phyloP scores from a whole-genome alignment of 768 basidiomycete species.

The Podaxis sp. region DNA sequence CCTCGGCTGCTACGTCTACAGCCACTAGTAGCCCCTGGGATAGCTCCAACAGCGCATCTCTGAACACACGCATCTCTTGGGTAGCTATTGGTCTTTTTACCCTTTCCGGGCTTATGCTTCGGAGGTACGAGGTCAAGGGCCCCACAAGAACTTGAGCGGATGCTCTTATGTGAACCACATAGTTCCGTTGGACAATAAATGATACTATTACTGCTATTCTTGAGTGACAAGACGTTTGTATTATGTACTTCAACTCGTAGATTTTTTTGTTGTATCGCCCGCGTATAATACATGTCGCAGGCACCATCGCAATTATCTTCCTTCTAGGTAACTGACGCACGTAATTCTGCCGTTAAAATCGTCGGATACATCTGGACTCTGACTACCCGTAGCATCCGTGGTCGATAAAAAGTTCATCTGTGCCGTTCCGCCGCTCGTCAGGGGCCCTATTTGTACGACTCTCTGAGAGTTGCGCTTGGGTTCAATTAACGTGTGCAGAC shows the following conservation, averaged over 20 bases:
- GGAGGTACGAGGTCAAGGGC: neutral
- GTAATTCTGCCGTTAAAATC: neutral
- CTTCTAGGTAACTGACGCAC: neutral
- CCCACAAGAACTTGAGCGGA: neutral
- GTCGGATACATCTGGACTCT: too few relatives aligned
- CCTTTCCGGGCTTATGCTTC: neutral
- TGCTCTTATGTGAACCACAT: too few relatives aligned
- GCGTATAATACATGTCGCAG: neutral
- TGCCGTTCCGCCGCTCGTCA: neutral
- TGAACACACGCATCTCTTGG: neutral
- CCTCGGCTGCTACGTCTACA: slow-evolving; percentile 8
- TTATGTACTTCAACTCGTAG: too few relatives aligned
- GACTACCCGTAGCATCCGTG: neutral
- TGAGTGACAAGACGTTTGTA: too few relatives aligned
- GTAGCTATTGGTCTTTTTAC: neutral
- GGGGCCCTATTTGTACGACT: neutral
- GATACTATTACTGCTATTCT: too few relatives aligned
- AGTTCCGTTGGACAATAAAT: too few relatives aligned
- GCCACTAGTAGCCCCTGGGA: neutral
- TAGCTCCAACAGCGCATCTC: neutral
- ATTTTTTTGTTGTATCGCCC: too few relatives aligned
- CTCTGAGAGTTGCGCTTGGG: neutral
- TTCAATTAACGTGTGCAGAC: neutral
- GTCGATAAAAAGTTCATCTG: neutral
- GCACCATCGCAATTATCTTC: neutral